Evolutionary conservation across 139 green algal genomes (phyloP).

Genomic region (Desmodesmus armatus): DNA sequence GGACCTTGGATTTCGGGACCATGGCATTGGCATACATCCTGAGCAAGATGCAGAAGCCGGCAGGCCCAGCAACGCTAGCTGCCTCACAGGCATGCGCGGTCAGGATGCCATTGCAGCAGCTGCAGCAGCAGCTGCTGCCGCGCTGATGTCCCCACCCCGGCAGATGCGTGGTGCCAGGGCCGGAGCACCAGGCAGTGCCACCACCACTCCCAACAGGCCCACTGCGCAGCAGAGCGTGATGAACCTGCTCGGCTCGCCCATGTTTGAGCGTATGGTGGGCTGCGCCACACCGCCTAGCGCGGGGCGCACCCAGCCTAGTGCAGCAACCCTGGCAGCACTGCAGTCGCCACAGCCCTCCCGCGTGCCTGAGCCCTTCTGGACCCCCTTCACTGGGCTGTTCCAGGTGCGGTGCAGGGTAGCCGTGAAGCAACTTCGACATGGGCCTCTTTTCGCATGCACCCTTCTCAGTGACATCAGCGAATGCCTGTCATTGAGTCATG

Average conservation of each 20-base stretch:
- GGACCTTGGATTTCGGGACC: no score
- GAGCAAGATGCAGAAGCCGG: no score
- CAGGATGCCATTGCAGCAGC: not conserved
- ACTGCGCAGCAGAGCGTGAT: slow-evolving; percentile 33
- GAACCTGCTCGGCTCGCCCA: slow-evolving; percentile 42
- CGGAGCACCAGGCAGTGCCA: not conserved
- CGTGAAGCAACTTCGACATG: no score
- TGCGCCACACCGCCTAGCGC: slow-evolving; percentile 21
- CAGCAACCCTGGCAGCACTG: slow-evolving; percentile 37
- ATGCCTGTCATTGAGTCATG: no score
- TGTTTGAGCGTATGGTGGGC: slow-evolving; percentile 36
- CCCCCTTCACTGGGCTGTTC: slow-evolving; percentile 36
- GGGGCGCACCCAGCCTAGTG: slow-evolving; percentile 32
- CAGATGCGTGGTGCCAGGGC: not conserved
- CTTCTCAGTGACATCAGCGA: no score
- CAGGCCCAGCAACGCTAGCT: slow-evolving; percentile 39
- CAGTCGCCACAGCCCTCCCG: slow-evolving; percentile 44
- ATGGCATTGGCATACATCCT: not conserved
- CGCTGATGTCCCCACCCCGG: slow-evolving; percentile 32
- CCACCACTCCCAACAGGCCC: slow-evolving; percentile 6
- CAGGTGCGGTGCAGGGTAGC: slow-evolving; percentile 27
- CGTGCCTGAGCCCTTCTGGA: slow-evolving; percentile 46
- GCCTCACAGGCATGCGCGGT: not conserved
- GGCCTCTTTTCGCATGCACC: no score
- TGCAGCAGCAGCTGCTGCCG: not conserved